Conservation (phyloP, 306 rosid genomes). For the Carpinus viminea region DNA sequence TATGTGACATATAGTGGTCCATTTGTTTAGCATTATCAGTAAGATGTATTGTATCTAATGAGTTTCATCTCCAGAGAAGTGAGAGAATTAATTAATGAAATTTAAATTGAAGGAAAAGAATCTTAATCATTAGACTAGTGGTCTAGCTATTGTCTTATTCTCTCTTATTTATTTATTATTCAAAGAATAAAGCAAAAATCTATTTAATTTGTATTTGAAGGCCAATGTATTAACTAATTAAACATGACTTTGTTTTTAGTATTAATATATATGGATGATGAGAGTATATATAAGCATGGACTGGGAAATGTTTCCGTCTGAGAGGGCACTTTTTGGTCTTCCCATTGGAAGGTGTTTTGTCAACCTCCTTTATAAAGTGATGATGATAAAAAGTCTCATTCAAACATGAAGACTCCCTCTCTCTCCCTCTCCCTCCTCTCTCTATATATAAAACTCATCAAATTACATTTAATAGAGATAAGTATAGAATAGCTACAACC, state of each 20-base stretch:
- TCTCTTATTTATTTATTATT: neutral
- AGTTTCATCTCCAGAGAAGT: neutral
- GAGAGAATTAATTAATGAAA: neutral
- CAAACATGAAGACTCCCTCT: slow-evolving; percentile 58
- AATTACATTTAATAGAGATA: slow-evolving; percentile 13
- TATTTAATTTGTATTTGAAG: neutral
- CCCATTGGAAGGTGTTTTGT: slow-evolving; percentile 68
- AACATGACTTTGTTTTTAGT: neutral
- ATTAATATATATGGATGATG: slow-evolving; percentile 31
- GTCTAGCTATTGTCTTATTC: neutral
- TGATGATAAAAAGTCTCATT: slow-evolving; percentile 42
- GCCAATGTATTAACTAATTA: neutral
- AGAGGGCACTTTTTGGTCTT: slow-evolving; percentile 65
- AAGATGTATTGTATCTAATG: neutral
- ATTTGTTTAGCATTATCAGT: neutral
- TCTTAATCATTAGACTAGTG: neutral
- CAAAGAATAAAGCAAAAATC: neutral
- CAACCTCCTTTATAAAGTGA: slow-evolving; percentile 74
- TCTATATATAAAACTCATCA: slow-evolving; percentile 33
- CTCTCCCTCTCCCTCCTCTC: neutral
- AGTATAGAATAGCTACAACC: slow-evolving; percentile 11
- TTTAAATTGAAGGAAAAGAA: neutral
- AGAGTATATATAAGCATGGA: slow-evolving; percentile 34
- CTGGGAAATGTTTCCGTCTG: slow-evolving; percentile 52
- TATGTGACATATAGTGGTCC: neutral